These are phyloP conservation scores for Delonix regia DNA, from an alignment of 306 rosid species.

Conservation along the genomic window DNA sequence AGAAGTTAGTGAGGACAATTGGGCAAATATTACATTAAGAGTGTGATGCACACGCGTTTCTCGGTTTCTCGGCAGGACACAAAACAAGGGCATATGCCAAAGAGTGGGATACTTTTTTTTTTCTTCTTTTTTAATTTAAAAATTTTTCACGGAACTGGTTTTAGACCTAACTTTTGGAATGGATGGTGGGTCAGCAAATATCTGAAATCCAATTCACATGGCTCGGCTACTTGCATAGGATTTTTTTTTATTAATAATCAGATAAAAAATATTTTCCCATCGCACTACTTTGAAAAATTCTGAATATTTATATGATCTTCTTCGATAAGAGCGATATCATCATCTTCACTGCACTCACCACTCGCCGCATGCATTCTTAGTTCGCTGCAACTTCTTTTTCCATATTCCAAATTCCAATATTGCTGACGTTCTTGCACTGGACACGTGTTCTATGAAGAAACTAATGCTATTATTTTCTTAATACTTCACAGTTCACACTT, in stretches of 20 bases:
- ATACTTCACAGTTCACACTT: neutral
- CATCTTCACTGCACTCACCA: neutral
- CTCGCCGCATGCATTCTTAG: neutral
- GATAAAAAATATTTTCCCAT: neutral
- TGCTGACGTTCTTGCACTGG: neutral
- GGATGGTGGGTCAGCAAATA: neutral
- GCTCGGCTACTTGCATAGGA: neutral
- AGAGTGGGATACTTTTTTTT: too few species aligned
- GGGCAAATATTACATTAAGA: too few species aligned
- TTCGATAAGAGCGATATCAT: neutral
- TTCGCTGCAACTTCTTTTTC: neutral
- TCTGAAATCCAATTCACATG: neutral
- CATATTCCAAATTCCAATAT: too few species aligned
- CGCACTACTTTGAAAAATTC: neutral
- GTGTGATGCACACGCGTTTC: too few species aligned
- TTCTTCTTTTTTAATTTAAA: too few species aligned
- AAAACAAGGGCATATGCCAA: too few species aligned
- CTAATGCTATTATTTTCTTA: neutral
- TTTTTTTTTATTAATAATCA: neutral
- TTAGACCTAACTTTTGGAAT: too few species aligned
- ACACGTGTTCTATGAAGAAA: neutral
- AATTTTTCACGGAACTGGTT: too few species aligned
- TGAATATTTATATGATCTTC: neutral
- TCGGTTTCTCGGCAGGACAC: too few species aligned
- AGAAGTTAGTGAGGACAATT: too few species aligned